A percentile compares a stretch with the other conserved stretches of the same genome.
Evolutionary conservation across 1,284 basidiomycete species (phyloP).

Genomic region (Coniferiporia sulphurascens): DNA sequence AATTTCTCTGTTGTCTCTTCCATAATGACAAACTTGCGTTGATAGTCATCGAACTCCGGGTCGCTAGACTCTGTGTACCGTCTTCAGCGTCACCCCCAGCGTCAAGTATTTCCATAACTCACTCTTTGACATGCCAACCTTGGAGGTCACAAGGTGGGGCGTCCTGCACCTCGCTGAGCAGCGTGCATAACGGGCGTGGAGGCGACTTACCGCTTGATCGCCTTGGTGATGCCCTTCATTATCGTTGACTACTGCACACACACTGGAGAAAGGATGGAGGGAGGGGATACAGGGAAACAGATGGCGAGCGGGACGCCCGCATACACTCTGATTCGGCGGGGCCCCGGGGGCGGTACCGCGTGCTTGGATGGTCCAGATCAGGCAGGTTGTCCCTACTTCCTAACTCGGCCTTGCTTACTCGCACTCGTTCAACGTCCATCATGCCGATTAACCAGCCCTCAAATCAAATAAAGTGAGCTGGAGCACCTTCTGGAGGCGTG

Average conservation of each 20-base stretch:
- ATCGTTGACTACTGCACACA: conserved; percentile 7
- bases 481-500: conserved; percentile 7
- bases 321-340: not conserved
- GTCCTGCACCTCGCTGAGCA: conserved; percentile 46
- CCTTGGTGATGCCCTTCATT: conserved; percentile 83
- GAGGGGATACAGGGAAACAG: not conserved
- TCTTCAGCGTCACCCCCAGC: conserved; percentile 6
- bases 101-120: conserved; percentile 29
- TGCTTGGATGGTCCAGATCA: not conserved
- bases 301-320: not conserved
- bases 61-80: conserved; percentile 69
- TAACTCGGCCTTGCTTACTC: conserved; percentile 1
- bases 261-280: conserved; percentile 3
- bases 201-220: conserved; percentile 61
- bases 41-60: conserved; percentile 83
- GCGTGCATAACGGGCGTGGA: not conserved
- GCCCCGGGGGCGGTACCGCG: not conserved
- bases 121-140: conserved; percentile 91
- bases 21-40: conserved; percentile 71
- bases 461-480: conserved; percentile 75
- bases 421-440: not conserved
- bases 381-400: not conserved
- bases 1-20: conserved; percentile 87
- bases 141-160: conserved; percentile 80
- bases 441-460: conserved; percentile 79